Evolutionary conservation across 495 filamentous ascomycete species (phyloP), one percentile per base, ranked within the genome.

Genomic region (Trichocladium uniseriatum): DNA sequence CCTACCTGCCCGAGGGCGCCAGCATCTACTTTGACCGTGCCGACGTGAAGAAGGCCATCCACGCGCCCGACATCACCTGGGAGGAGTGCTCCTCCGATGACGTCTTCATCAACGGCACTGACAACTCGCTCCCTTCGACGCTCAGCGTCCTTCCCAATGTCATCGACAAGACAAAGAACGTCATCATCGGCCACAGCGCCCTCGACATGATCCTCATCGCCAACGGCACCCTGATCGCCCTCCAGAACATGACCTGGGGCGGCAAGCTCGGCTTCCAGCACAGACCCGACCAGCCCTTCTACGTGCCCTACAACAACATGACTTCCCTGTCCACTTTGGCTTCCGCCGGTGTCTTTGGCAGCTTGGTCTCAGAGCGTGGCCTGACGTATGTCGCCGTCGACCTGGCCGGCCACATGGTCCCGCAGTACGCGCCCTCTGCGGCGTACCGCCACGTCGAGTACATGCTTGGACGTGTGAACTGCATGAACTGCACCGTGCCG

Each of bases 181-280:
- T 83, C 7, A 70, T 90, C 31, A 79, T 90, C 56, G 77, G 63
- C 6, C 82, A 89, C 56, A 84, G 83, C 16, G 53, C 62, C n/a
- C 63, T 75, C 41, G 80, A 82, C 46, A 76, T 66, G 53, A 52
- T 80, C 32, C 67, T 87, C 5, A 68, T 86, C 20, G 51, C 71
- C 39, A 84, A 88, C 54, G 84, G 86, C 10, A 80, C 82, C 0
- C 70, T 92, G 0, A 66, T 84, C 13, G 79, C 76, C 16, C 83
- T 91, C 34, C 86, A 92, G 56, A 90, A 89, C 61, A 87, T 91
- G 85, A 90, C 85, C 0, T 91, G 83, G 83, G 77, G 79, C 47
- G 87, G 87, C 5, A 59, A 60, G 11, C 77, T 82, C 46, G 87
- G 87, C 0, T 90, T 91, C 69, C 72, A 77, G 36, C 55, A 52